A percentile compares a stretch with the other conserved stretches of the same genome.
These are phyloP conservation scores for Striga asiatica DNA, from an alignment of 257 asterid genomes.

Conservation along the genomic window DNA sequence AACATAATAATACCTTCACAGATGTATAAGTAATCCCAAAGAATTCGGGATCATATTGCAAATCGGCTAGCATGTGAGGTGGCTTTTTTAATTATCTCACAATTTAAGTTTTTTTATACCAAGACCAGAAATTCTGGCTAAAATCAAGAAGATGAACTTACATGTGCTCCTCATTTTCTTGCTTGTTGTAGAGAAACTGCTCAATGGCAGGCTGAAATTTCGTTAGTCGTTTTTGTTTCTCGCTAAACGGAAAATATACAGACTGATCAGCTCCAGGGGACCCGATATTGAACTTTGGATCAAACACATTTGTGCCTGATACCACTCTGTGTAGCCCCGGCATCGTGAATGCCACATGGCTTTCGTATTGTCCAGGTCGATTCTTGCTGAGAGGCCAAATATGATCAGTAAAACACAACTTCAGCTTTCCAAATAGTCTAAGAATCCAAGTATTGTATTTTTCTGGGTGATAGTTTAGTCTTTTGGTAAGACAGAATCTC, in stretches of 20 bases:
- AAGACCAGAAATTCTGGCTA: too few relatives aligned
- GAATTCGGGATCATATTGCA: too few relatives aligned
- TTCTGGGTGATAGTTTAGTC: not conserved
- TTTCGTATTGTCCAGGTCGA: slow-evolving; percentile 75
- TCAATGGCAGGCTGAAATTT: slow-evolving; percentile 51
- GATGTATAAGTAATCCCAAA: too few relatives aligned
- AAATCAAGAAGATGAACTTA: slow-evolving; percentile 43
- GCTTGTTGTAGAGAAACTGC: slow-evolving; percentile 47
- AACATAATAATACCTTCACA: too few relatives aligned
- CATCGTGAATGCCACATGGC: slow-evolving; percentile 74
- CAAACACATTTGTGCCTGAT: slow-evolving; percentile 67
- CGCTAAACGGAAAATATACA: slow-evolving; percentile 57
- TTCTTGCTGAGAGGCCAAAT: slow-evolving; percentile 41
- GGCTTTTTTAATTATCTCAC: too few relatives aligned
- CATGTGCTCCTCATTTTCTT: slow-evolving; percentile 64
- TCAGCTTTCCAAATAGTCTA: not conserved
- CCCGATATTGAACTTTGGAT: slow-evolving; percentile 83
- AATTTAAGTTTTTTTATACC: too few relatives aligned
- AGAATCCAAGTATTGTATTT: not conserved
- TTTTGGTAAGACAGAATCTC: not conserved
- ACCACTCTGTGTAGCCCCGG: slow-evolving; percentile 71
- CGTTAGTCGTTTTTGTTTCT: slow-evolving; percentile 40
- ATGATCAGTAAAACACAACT: slow-evolving; percentile 11
- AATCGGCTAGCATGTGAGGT: too few relatives aligned
- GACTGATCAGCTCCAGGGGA: slow-evolving; percentile 91